Conservation (phyloP, 768 basidiomycete species). For the Panaeolus cyanescens region DNA sequence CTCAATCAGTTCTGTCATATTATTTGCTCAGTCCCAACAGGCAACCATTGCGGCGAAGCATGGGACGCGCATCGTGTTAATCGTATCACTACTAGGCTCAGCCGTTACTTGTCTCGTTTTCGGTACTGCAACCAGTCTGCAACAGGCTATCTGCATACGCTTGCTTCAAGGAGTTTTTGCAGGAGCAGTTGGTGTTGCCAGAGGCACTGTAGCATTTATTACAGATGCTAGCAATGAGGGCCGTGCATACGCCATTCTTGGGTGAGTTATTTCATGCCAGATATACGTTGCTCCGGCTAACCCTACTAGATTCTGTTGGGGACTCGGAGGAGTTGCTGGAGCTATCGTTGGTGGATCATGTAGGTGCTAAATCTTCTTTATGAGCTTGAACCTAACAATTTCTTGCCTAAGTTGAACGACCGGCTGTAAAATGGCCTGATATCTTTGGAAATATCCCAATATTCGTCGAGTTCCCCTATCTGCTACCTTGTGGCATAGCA, state of each 20-base stretch:
- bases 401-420: constrained; percentile 65
- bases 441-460: constrained; percentile 66
- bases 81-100: constrained; percentile 83
- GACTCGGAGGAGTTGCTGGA: constrained; percentile 91
- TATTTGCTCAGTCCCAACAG: constrained; percentile 35
- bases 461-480: constrained; percentile 84
- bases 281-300: not conserved
- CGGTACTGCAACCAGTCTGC: constrained; percentile 72
- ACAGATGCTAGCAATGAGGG: constrained; percentile 94
- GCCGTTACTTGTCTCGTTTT: constrained; percentile 78
- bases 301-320: constrained; percentile 84
- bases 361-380: constrained; percentile 39
- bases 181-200: constrained; percentile 92
- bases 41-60: constrained; percentile 94
- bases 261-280: constrained; percentile 41
- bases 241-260: constrained; percentile 91
- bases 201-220: constrained; percentile 83
- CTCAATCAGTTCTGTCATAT: constrained; percentile 5
- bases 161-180: constrained; percentile 91
- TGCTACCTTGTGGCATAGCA: constrained; percentile 84
- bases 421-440: constrained; percentile 84
- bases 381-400: constrained; percentile 13
- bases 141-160: constrained; percentile 84
- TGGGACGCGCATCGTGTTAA: constrained; percentile 82
- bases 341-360: constrained; percentile 85